Base-by-base conservation (phyloP, 768 basidiomycete species). In the Multifurca ochricompacta region DNA sequence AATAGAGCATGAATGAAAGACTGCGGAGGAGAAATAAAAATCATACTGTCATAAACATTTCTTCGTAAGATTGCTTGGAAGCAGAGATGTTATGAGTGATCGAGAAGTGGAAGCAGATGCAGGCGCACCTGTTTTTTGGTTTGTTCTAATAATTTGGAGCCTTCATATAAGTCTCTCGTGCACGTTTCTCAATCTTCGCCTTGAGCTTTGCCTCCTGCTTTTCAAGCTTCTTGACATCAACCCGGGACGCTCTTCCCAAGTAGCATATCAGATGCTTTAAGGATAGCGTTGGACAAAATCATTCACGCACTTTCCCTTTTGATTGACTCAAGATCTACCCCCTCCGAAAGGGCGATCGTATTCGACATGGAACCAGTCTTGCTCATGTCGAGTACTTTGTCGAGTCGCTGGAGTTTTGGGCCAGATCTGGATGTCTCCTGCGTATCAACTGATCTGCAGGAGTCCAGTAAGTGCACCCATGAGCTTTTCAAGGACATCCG, bases 161-260 rank as follows among this genome's bases (percentile, higher is more conserved):
- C 95, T 66, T 98, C 95, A 67, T 96, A 99, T 34, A 96, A 76
- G 71, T 91, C 89, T 61, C 88, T 74, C 84, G 79, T 2, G 91
- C 75, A n/a, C 96, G 81, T 71, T 98, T 99, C 71, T 97, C 93
- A 60, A 97, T 94, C 70, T 99, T 99, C 27, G 92, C 92, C 87
- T 84, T 85, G 62, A 98, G 81, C 68, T 99, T 99, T 1, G 92
- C 91, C 69, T 99, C 96, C 63, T 92, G 89, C 70, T 96, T 95
- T 71, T 95, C 92, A 8, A 96, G 80, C 64, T 94, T 94, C 71
- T 93, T 95, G 56, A 96, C 80, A 72, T 96, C 92, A 43, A 96
- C 92, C 27, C 87, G 83, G 34, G 90, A 91, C 31, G 87, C 89
- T 71, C 92, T 90, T 59, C 2, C 40, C 9, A 0, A 10, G 21